Conservation (phyloP, 2,329 filamentous ascomycete species). For the Cryoendolithus antarcticus region DNA sequence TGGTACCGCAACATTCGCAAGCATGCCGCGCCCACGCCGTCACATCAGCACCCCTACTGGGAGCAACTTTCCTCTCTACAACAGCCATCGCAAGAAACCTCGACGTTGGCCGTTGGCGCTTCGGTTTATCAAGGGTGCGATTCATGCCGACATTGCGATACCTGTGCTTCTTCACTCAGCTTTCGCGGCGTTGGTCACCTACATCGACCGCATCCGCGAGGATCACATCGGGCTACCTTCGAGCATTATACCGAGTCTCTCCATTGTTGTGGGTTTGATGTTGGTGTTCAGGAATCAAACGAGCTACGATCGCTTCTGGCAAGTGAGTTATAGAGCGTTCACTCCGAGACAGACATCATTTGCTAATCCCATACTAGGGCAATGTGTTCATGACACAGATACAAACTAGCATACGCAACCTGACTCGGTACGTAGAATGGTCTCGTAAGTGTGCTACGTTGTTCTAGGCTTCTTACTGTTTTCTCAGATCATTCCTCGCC, state of each 20-base stretch:
- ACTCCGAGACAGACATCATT: slow-evolving; percentile 36
- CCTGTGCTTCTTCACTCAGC: slow-evolving; percentile 45
- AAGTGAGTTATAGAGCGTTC: slow-evolving; percentile 8
- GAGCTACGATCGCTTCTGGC: slow-evolving; percentile 53
- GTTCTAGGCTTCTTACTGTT: too few relatives aligned
- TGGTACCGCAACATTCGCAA: not conserved
- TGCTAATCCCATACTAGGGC: slow-evolving; percentile 4
- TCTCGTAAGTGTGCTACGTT: too few relatives aligned
- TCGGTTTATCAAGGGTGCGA: slow-evolving; percentile 51
- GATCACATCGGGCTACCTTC: slow-evolving; percentile 42
- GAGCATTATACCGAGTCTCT: slow-evolving; percentile 49
- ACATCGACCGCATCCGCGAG: slow-evolving; percentile 35
- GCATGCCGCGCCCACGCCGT: slow-evolving; percentile 1
- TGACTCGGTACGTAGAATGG: slow-evolving; percentile 30
- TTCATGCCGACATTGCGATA: slow-evolving; percentile 46
- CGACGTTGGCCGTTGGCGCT: slow-evolving; percentile 50
- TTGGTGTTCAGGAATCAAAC: slow-evolving; percentile 56
- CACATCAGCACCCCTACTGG: slow-evolving; percentile 18
- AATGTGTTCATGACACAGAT: slow-evolving; percentile 41
- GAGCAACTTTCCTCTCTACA: slow-evolving; percentile 28
- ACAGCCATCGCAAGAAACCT: slow-evolving; percentile 34
- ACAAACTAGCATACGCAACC: slow-evolving; percentile 46
- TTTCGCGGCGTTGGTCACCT: slow-evolving; percentile 48
- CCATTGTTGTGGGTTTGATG: slow-evolving; percentile 55
- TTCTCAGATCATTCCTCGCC: slow-evolving; percentile 34